Conservation (phyloP, 2,329 filamentous ascomycete species). For the Fusarium sp. region DNA sequence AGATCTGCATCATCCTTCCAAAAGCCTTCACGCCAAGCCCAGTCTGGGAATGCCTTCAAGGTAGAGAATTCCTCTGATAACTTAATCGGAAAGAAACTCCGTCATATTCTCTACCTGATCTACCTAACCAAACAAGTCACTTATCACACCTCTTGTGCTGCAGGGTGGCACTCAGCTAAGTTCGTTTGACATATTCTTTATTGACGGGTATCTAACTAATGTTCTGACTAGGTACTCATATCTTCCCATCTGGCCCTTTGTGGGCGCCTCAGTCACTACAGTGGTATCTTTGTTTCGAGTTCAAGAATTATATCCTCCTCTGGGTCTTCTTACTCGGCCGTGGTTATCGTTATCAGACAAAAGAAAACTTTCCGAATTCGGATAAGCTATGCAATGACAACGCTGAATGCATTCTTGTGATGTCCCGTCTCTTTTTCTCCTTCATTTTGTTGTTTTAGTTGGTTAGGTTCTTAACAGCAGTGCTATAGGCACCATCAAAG, state of each 20-base stretch:
- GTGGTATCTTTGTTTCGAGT: constrained; percentile 12
- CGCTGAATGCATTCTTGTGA: constrained; percentile 26
- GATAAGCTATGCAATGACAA: constrained; percentile 22
- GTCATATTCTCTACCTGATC: not conserved
- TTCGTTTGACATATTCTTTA: not conserved
- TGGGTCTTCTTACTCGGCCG: not conserved
- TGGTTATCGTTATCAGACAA: constrained; percentile 29
- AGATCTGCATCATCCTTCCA: constrained; percentile 1
- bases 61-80: not conserved
- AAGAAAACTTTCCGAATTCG: constrained; percentile 5
- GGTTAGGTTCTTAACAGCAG: constrained; percentile 20
- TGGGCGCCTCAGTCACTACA: constrained; percentile 6
- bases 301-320: not conserved
- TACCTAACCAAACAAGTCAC: not conserved
- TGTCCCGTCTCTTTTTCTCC: not conserved
- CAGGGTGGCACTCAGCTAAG: no score
- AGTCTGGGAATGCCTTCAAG: constrained; percentile 10
- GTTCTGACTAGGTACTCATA: no score
- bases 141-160: not conserved
- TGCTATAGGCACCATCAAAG: constrained; percentile 32
- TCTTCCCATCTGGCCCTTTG: not conserved
- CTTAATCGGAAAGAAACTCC: not conserved
- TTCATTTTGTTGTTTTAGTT: not conserved
- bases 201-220: constrained; percentile 13
- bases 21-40: not conserved